phyloP scores from a whole-genome alignment of 2,329 filamentous ascomycete species.

The Trichoderma aggressivum region DNA sequence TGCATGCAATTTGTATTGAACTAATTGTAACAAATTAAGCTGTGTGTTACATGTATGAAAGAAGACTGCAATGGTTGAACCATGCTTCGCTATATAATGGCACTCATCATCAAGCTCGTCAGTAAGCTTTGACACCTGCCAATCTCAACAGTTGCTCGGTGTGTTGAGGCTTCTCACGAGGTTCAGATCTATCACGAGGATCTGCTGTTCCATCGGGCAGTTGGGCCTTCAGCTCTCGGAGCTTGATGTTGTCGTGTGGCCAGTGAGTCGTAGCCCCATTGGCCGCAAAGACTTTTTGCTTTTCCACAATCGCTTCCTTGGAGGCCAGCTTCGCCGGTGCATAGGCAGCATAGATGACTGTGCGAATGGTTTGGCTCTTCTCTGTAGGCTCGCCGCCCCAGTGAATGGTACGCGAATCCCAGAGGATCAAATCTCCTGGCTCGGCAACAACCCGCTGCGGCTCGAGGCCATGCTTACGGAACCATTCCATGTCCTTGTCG shows the following conservation, averaged over 20 bases:
- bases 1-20: background rate
- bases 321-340: background rate
- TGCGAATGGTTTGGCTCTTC: background rate
- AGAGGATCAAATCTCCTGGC: background rate
- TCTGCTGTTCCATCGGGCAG: background rate
- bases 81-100: background rate
- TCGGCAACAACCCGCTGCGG: background rate
- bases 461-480: background rate
- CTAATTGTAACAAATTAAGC: background rate
- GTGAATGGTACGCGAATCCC: background rate
- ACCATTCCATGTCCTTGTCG: background rate
- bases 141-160: background rate
- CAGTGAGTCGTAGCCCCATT: background rate
- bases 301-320: background rate
- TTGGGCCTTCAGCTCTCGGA: background rate
- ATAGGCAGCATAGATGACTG: background rate
- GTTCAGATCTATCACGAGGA: background rate
- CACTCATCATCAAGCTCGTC: background rate
- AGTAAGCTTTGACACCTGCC: background rate
- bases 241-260: background rate
- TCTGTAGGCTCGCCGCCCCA: background rate
- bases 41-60: background rate
- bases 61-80: background rate
- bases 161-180: background rate
- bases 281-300: background rate